Base-by-base conservation (phyloP, 1,139 yeast species). In the Geotrichum aggregatum region DNA sequence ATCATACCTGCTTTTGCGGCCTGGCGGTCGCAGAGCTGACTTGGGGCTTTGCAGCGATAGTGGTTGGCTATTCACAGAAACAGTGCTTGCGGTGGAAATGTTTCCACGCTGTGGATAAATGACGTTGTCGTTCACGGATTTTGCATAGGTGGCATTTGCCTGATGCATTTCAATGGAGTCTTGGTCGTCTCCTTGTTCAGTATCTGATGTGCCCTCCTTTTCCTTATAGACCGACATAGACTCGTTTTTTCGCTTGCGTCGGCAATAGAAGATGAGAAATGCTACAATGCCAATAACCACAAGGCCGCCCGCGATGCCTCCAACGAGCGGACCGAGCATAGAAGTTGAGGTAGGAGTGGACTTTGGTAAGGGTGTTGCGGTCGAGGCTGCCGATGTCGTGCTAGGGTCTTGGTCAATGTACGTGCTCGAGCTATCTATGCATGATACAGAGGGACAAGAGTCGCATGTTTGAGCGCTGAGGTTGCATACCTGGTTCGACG, bases 391-490 rank as follows among this genome's bases (percentile, higher is more conserved):
- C 4, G 52, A 7, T 2, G 39, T 14, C 2, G 48, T 19, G 14
- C 39, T 19, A 3, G 46, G 26, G 11, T 26, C 28, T 13, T 31
- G 30, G 38, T 43, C 31, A 11, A 52, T 44, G 18, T 24, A 30
- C 2, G 51, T 45, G n/a, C 44, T n/a, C 18, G 49, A 19, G 16
- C 35, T 38, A 11, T 48, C 44, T 22, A 54, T 43, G 26, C 56
- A 54, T 13, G 54, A 47, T 13, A 54, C 56, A 5, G 44, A 13
- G 10, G 56, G 49, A 40, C 56, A 54, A 4, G 46, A 16, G 40
- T 51, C 47, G 44, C 56, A 54, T 19, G 56, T 45, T 22, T 54
- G 56, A 10, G 54, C 52, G 31, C 54, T 51, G 13, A 54, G 49
- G 36, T 51, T 48, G 33, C 56, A 54, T 10, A 54, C 54, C 34